Percentiles rank a stretch among this genome's conserved stretches.
Conservation (phyloP, 129 eudicot species). For the Centella asiatica region DNA sequence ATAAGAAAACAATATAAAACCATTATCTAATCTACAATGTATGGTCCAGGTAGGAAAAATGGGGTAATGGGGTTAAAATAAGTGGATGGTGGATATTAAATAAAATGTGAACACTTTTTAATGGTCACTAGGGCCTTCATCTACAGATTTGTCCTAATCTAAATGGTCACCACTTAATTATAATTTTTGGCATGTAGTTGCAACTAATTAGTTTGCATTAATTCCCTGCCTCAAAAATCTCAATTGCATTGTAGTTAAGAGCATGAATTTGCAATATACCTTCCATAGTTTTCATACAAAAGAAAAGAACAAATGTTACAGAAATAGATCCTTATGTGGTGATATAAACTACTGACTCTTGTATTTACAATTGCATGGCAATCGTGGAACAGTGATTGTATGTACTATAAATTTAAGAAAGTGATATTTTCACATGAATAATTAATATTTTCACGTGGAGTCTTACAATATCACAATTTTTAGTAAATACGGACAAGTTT, state of each 20-base stretch:
- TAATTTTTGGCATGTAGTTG: too few species aligned
- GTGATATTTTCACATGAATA: too few species aligned
- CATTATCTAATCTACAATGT: constrained; percentile 3
- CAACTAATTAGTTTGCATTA: background rate
- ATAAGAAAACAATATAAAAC: constrained; percentile 22
- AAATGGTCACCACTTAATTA: background rate
- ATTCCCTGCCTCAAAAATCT: background rate
- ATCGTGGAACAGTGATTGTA: too few species aligned
- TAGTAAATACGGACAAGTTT: too few species aligned
- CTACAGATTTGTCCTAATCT: constrained; percentile 12
- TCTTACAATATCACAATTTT: too few species aligned
- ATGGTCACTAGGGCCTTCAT: constrained; percentile 9
- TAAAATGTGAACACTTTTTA: constrained; percentile 10
- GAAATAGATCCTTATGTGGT: too few species aligned
- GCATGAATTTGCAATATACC: background rate
- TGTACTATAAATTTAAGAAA: too few species aligned
- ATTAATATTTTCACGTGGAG: too few species aligned
- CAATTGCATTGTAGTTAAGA: background rate
- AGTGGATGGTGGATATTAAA: constrained; percentile 20
- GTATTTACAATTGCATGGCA: too few species aligned
- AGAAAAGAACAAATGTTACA: too few species aligned
- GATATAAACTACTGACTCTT: too few species aligned
- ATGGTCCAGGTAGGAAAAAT: constrained; percentile 31
- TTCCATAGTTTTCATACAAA: too few species aligned
- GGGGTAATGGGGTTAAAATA: constrained; percentile 8